phyloP scores from a whole-genome alignment of 2,329 filamentous ascomycete genomes.

The Fusarium odoratissimum region DNA sequence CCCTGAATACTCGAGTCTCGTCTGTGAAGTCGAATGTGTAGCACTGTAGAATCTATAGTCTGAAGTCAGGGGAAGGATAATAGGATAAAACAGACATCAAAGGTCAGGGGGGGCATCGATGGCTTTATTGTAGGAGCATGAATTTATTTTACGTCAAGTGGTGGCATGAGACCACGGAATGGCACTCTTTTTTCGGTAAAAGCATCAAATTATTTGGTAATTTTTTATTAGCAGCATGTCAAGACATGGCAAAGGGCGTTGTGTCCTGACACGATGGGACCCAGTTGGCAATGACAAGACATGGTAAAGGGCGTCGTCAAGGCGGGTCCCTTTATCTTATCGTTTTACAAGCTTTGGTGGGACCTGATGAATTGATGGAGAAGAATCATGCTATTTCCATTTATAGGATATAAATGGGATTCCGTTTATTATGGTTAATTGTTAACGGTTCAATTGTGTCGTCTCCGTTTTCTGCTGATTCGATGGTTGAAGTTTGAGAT shows the following conservation, averaged over 20 bases:
- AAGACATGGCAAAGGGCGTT: constrained; percentile 29
- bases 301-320: constrained; percentile 25
- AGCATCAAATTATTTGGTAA: constrained; percentile 33
- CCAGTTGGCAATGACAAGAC: constrained; percentile 22
- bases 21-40: constrained; percentile 1
- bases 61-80: neutral
- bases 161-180: constrained; percentile 2
- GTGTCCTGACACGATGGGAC: constrained; percentile 21
- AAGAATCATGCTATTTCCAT: constrained; percentile 5
- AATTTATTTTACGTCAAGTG: constrained; percentile 30
- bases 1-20: constrained; percentile 17
- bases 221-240: constrained; percentile 15
- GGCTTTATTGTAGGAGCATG: constrained; percentile 8
- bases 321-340: constrained; percentile 27
- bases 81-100: neutral
- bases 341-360: constrained; percentile 12
- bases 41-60: neutral
- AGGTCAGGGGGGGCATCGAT: neutral
- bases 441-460: neutral
- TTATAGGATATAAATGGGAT: neutral
- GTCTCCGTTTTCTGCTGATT: neutral
- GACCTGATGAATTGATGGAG: neutral
- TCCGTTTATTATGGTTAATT: neutral
- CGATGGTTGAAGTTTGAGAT: too few species aligned
- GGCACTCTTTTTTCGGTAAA: constrained; percentile 2